Base-by-base conservation (phyloP, 139 green algal genomes). In the Diplosphaera chodatii region DNA sequence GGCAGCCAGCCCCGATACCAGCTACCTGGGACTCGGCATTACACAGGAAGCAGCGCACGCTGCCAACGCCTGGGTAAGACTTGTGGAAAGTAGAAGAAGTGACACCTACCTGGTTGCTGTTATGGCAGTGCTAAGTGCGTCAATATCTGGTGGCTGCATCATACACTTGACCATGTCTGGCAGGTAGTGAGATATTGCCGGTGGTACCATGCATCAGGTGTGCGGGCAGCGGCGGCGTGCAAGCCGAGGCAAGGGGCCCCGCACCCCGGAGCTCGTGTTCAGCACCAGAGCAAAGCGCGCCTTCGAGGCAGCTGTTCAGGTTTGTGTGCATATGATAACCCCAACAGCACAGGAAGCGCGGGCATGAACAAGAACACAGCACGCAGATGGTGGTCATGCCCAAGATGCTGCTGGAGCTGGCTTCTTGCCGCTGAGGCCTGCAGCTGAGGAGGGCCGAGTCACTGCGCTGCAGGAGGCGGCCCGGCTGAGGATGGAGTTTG, bases 291-390 rank as follows among this genome's bases (percentile, higher is more conserved):
- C 88, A 25, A 93, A 95, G 71, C 77, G 82, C 18, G 83, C 91
- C 0, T 97, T 97, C 56, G 90, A 97, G 73, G 74, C 69, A 13
- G 91, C 92, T 18, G 80, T 93, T 64, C 86, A 86, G 71, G 82
- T 88, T 64, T 13, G 37, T 48, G 10, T 8, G 13, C 37, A 48
- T 21, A 21, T 8, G 10, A 21, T 48, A 13, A 21, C 37, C 37
- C 13, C 10, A 63, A n/a, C 55, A 63, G 55, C 55, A 27, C 55
- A 30, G 55, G 55, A n/a, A n/a, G n/a, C n/a, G n/a, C n/a, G n/a
- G n/a, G n/a, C n/a, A n/a, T n/a, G n/a, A n/a, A n/a, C n/a, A n/a
- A n/a, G n/a, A n/a, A n/a, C n/a, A n/a, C n/a, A n/a, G n/a, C n/a
- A n/a, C n/a, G n/a, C n/a, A n/a, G n/a, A n/a, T n/a, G n/a, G n/a